Evolutionary conservation across 2,329 filamentous ascomycete genomes (phyloP), one percentile per base, ranked within the genome.

Genomic region (Cordyceps javanica): DNA sequence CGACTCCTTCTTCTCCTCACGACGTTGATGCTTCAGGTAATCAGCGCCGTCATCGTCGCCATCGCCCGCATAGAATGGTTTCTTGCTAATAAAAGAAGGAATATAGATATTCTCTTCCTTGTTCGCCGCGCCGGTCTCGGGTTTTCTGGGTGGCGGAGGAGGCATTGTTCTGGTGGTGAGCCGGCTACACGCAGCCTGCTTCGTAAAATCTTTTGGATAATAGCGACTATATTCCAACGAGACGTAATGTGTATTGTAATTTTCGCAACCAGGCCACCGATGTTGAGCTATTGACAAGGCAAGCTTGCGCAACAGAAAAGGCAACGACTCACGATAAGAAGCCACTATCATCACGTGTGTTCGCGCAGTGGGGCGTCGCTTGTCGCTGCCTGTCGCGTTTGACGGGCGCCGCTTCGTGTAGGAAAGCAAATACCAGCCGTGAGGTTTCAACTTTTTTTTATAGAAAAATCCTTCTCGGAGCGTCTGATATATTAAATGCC

Each of bases 61-160:
- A 65, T 89, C 86, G 66, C 83, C 85, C 56, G 95, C 86, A 73
- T 97, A 99, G 75, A 99, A 99, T 5, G 94, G 94, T 65, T 95
- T 92, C 73, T 96, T 97, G 66, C 91, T 92, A 76, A 99, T 99
- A 80, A 97, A 99, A 55, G 90, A 86, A 6, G 94, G 94, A 68
- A 99, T 99, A 79, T 99, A 99, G 72, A 97, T 87, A 81, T 99
- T 99, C 73, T 94, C 91, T 73, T 96, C 91, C 71, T 96, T 96
- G 57, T 81, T 83, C 5, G 74, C 73, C 10, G 73, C 71, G 48
- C 69, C 68, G 11, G 72, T 65, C 48, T 72, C 68, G 7, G 68
- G 63, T 56, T 71, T 73, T 26, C 67, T 64, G 19, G 71, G 66
- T 5, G 71, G 71, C 2, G 70, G 69, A 3, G 68, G 66, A 28